Evolutionary conservation across 345 rosid genomes (phyloP).

Genomic region (Litchi chinensis): DNA sequence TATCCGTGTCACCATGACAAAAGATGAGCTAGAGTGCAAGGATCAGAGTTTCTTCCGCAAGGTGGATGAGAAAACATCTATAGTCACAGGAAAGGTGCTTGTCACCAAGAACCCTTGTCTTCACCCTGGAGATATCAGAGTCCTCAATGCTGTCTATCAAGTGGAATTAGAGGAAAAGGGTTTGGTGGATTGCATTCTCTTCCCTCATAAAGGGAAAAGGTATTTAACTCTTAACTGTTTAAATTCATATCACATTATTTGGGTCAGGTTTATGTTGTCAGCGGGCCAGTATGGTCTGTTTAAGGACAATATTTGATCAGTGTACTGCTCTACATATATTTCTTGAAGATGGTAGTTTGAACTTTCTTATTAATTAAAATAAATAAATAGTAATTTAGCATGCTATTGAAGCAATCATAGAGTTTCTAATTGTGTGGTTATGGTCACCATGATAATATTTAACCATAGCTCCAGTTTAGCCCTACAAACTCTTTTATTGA

Average conservation of each 20-base stretch:
- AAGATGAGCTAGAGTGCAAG: constrained; percentile 54
- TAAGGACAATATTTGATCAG: neutral
- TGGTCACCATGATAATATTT: neutral
- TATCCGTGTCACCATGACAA: constrained; percentile 65
- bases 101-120: constrained; percentile 97
- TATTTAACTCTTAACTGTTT: constrained; percentile 24
- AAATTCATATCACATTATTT: constrained; percentile 11
- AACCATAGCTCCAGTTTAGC: neutral
- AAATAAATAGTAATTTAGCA: neutral
- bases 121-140: constrained; percentile 95
- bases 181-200: constrained; percentile 72
- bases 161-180: constrained; percentile 65
- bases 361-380: neutral
- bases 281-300: neutral
- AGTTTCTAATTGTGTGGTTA: neutral
- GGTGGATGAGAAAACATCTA: constrained; percentile 67
- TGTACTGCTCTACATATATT: neutral
- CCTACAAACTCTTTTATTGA: neutral
- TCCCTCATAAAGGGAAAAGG: constrained; percentile 90
- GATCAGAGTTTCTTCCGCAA: constrained; percentile 56
- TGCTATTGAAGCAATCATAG: neutral
- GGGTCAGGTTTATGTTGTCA: neutral
- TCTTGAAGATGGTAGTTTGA: neutral
- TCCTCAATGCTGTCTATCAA: constrained; percentile 74
- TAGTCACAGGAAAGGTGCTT: constrained; percentile 67